phyloP scores from a whole-genome alignment of 2,329 filamentous ascomycete species.

The Colletotrichum endophyticum region DNA sequence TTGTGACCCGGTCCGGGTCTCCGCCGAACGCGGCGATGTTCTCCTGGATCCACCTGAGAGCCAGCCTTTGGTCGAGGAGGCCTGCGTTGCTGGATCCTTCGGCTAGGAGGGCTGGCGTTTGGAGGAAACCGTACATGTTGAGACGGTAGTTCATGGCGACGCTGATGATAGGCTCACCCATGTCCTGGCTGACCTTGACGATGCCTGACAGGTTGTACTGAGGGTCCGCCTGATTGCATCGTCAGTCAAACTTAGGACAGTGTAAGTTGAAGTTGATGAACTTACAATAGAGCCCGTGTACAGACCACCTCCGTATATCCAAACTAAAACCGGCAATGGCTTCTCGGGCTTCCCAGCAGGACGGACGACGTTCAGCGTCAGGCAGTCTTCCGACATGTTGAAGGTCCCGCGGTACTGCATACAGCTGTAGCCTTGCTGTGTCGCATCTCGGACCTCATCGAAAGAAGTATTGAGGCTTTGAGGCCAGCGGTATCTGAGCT shows the following conservation, averaged over 20 bases:
- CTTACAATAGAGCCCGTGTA: constrained; percentile 48
- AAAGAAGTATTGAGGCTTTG: constrained; percentile 43
- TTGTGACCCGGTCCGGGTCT: constrained; percentile 46
- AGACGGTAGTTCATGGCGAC: constrained; percentile 61
- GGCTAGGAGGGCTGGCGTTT: constrained; percentile 45
- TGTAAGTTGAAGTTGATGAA: too few species aligned
- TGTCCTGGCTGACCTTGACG: constrained; percentile 56
- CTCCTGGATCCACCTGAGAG: constrained; percentile 55
- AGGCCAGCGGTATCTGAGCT: constrained; percentile 40
- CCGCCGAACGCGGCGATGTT: constrained; percentile 59
- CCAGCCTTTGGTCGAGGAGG: constrained; percentile 53
- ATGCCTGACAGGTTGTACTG: constrained; percentile 70
- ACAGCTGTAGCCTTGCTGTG: constrained; percentile 47
- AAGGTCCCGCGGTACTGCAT: constrained; percentile 49
- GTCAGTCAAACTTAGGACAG: neutral
- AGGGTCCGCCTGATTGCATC: constrained; percentile 40
- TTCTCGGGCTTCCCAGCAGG: constrained; percentile 36
- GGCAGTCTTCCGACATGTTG: constrained; percentile 53
- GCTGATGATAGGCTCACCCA: constrained; percentile 57
- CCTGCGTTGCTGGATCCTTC: constrained; percentile 54
- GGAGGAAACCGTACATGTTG: constrained; percentile 58
- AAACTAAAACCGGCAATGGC: constrained; percentile 48
- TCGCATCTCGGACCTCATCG: constrained; percentile 41
- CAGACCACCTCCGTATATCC: constrained; percentile 66
- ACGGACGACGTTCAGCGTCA: constrained; percentile 46